phyloP scores from a whole-genome alignment of 306 rosid genomes.

The Lotus japonicus region DNA sequence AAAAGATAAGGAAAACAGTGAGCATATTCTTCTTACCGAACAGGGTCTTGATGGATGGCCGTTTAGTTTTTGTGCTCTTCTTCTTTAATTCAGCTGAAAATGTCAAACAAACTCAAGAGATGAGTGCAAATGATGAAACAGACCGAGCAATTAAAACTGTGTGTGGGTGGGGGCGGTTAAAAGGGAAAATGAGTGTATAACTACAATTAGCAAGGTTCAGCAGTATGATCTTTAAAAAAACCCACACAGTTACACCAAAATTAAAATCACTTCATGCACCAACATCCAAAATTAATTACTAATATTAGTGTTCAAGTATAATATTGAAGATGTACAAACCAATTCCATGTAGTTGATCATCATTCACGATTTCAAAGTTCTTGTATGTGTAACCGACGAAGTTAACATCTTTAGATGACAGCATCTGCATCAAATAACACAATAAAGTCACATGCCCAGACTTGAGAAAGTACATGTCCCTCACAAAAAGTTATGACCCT shows the following conservation, averaged over 20 bases:
- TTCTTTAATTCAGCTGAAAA: slow-evolving; percentile 89
- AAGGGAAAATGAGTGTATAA: too few species aligned
- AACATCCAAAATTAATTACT: not conserved
- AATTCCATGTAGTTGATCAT: slow-evolving; percentile 81
- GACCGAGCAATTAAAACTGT: not conserved
- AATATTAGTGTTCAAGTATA: not conserved
- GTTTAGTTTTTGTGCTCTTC: slow-evolving; percentile 76
- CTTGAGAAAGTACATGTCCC: not conserved
- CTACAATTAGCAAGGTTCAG: not conserved
- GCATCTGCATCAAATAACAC: slow-evolving; percentile 63
- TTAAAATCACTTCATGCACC: not conserved
- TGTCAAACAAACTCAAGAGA: slow-evolving; percentile 13
- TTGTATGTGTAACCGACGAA: slow-evolving; percentile 96
- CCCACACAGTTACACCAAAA: slow-evolving; percentile 2
- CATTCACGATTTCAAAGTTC: slow-evolving; percentile 88
- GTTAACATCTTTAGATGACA: slow-evolving; percentile 87
- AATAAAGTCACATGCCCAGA: slow-evolving; percentile 27
- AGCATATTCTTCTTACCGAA: slow-evolving; percentile 60
- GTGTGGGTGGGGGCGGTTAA: too few species aligned
- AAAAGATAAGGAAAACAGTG: not conserved
- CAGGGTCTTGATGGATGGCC: slow-evolving; percentile 90
- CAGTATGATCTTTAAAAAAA: not conserved
- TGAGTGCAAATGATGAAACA: not conserved
- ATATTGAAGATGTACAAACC: slow-evolving; percentile 39
- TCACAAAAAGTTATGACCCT: not conserved